phyloP scores from a whole-genome alignment of 257 asterid genomes.

The Coffea eugenioides region DNA sequence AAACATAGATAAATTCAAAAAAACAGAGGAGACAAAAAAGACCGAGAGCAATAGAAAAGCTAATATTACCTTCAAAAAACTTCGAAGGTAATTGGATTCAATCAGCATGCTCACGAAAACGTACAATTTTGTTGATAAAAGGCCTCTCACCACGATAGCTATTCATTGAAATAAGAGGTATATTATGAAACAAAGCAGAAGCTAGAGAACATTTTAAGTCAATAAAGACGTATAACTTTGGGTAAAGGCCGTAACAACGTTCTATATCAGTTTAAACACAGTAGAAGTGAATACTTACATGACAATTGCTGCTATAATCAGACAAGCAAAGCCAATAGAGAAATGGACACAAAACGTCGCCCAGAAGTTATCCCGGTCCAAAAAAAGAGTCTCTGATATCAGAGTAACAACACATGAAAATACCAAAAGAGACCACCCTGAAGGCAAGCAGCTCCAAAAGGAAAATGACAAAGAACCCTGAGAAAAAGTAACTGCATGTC shows the following conservation, averaged over 20 bases:
- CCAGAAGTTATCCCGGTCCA: slow-evolving; percentile 80
- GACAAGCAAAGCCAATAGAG: slow-evolving; percentile 61
- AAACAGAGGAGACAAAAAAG: not conserved
- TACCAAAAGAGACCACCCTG: slow-evolving; percentile 59
- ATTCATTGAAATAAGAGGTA: slow-evolving; percentile 15
- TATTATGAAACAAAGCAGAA: not conserved
- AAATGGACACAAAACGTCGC: slow-evolving; percentile 65
- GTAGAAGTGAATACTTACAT: slow-evolving; percentile 50
- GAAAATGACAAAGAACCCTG: slow-evolving; percentile 80
- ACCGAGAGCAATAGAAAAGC: not conserved
- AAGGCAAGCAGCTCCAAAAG: slow-evolving; percentile 75
- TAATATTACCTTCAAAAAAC: slow-evolving; percentile 31
- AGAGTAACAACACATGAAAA: slow-evolving; percentile 64
- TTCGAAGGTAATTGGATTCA: slow-evolving; percentile 32
- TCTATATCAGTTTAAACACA: not conserved
- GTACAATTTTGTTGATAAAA: slow-evolving; percentile 64
- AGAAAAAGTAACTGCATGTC: slow-evolving; percentile 7
- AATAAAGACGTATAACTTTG: not conserved
- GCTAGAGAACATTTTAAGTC: not conserved
- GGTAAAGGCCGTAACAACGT: not conserved
- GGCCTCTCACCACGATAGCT: slow-evolving; percentile 72
- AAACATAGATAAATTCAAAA: not conserved
- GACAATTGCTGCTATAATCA: slow-evolving; percentile 42
- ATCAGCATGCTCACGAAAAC: slow-evolving; percentile 70
- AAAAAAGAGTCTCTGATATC: slow-evolving; percentile 55